phyloP scores from a whole-genome alignment of 331 rosid genomes.

The Quercus tomentella region DNA sequence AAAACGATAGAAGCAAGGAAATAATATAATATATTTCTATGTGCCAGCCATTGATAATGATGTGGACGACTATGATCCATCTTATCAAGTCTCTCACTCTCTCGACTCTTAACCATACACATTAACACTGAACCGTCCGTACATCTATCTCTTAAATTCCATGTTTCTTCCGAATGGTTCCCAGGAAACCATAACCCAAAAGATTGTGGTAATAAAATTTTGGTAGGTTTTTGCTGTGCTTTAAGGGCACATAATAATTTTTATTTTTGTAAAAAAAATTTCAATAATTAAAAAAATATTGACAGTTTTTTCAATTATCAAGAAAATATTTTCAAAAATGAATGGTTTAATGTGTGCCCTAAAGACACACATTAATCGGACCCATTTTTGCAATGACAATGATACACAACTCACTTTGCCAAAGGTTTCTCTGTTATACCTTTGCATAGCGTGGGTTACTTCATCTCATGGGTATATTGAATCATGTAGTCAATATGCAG shows the following conservation, averaged over 20 bases:
- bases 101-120: neutral
- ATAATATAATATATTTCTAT: neutral
- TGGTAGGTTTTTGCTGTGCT: too few relatives aligned
- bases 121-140: neutral
- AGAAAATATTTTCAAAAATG: too few relatives aligned
- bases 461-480: constrained; percentile 23
- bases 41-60: constrained; percentile 14
- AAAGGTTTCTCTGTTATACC: neutral
- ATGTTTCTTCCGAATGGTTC: neutral
- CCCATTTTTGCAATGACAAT: neutral
- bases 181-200: neutral
- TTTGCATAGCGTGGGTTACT: constrained; percentile 28
- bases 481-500: neutral
- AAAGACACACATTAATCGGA: too few relatives aligned
- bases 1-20: constrained; percentile 6
- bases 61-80: constrained; percentile 20
- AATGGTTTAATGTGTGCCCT: too few relatives aligned
- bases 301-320: too few relatives aligned
- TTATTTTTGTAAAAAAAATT: too few relatives aligned
- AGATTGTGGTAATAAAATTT: too few relatives aligned
- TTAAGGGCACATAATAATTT: too few relatives aligned
- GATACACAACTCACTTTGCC: neutral
- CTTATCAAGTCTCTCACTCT: constrained; percentile 14
- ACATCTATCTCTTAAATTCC: neutral
- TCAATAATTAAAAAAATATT: too few relatives aligned